Percentiles rank a stretch among this genome's conserved stretches.
phyloP scores from a whole-genome alignment of 805 yeast genomes.

The Maudiozyma pseudohumilis region DNA sequence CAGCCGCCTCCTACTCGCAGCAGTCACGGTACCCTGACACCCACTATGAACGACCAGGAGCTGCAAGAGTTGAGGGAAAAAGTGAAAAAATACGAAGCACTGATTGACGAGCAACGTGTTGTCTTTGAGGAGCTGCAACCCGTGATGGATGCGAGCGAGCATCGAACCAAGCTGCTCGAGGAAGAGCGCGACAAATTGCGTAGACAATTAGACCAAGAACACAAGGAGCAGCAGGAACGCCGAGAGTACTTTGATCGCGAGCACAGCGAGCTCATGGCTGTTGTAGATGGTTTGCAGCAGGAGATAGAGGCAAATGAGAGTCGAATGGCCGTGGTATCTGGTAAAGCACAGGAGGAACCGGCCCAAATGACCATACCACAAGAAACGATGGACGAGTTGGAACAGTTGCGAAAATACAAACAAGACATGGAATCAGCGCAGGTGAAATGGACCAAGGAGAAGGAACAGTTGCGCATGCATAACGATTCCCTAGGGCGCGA shows the following conservation, averaged over 20 bases:
- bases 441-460: conserved; percentile 20
- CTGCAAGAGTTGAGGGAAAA: conserved; percentile 15
- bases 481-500: conserved; percentile 23
- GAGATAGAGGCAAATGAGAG: conserved; percentile 27
- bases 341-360: neutral
- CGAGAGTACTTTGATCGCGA: conserved; percentile 22
- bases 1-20: neutral
- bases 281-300: conserved; percentile 25
- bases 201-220: conserved; percentile 19
- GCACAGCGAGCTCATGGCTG: conserved; percentile 26
- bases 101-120: conserved; percentile 26
- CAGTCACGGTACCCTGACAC: neutral
- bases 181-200: conserved; percentile 14
- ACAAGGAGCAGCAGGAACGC: conserved; percentile 18
- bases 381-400: conserved; percentile 5
- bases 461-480: conserved; percentile 22
- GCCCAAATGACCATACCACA: neutral
- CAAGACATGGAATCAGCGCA: conserved; percentile 10
- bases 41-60: neutral
- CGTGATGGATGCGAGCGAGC: conserved; percentile 24
- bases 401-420: conserved; percentile 9
- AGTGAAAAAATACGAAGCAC: conserved; percentile 17
- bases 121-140: conserved; percentile 27
- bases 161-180: conserved; percentile 27
- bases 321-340: conserved; percentile 4